Evolutionary conservation across 495 filamentous ascomycete genomes (phyloP).

Genomic region (Aspergillus steynii): DNA sequence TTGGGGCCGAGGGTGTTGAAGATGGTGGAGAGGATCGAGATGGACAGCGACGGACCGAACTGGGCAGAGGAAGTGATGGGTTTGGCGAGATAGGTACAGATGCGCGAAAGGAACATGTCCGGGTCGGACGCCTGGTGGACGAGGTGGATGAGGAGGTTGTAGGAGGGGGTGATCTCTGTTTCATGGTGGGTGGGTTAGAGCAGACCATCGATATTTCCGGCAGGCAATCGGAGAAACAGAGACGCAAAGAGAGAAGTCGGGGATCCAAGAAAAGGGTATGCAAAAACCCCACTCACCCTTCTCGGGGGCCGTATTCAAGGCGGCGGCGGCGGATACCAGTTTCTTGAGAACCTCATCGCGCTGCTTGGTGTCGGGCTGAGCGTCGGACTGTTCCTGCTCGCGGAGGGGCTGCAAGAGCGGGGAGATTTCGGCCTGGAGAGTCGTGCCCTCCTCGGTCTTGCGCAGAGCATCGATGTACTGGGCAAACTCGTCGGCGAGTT

Average conservation of each 20-base stretch:
- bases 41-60: conserved; percentile 80
- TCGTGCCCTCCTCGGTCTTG: conserved; percentile 53
- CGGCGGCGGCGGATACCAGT: conserved; percentile 71
- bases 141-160: conserved; percentile 94
- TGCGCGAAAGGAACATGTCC: conserved; percentile 77
- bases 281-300: conserved; percentile 56
- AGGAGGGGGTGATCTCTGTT: conserved; percentile 85
- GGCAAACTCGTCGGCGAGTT: conserved; percentile 86
- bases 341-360: conserved; percentile 87
- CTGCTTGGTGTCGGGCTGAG: conserved; percentile 54
- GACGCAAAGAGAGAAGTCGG: background rate
- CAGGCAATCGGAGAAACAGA: background rate
- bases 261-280: background rate
- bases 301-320: conserved; percentile 81
- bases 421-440: conserved; percentile 66
- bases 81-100: conserved; percentile 84
- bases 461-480: conserved; percentile 71
- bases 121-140: conserved; percentile 78
- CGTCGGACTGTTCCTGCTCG: conserved; percentile 48
- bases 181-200: conserved; percentile 20
- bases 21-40: conserved; percentile 86
- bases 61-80: conserved; percentile 82
- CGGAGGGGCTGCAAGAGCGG: conserved; percentile 65
- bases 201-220: conserved; percentile 7
- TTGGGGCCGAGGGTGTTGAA: conserved; percentile 86